These are phyloP conservation scores for Quercus phellos DNA, from an alignment of 331 rosid species.

Conservation along the genomic window DNA sequence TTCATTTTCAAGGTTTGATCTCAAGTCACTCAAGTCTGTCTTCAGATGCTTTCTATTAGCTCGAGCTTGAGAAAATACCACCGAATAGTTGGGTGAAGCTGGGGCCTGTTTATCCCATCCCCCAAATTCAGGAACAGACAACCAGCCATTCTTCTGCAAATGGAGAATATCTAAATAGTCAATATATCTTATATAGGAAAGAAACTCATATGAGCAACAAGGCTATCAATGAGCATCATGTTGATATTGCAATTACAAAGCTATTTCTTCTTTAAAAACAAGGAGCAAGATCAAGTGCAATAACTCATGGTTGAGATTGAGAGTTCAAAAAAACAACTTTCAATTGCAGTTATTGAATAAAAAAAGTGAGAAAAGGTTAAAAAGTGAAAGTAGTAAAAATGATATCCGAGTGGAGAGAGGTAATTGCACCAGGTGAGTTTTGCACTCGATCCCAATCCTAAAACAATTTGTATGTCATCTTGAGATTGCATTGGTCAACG, in stretches of 20 bases:
- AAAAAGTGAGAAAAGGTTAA: no score
- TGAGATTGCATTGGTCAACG: conserved; percentile 34
- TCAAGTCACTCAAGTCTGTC: conserved; percentile 42
- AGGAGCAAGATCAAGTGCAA: no score
- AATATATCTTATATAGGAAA: neutral
- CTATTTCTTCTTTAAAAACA: no score
- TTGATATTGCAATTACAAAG: neutral
- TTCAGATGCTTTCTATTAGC: conserved; percentile 47
- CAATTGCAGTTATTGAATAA: no score
- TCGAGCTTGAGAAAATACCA: conserved; percentile 71
- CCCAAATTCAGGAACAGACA: conserved; percentile 84
- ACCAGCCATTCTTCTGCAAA: conserved; percentile 43
- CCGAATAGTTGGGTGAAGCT: conserved; percentile 51
- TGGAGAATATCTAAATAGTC: neutral
- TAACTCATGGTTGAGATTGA: no score
- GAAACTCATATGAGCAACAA: neutral
- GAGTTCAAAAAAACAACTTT: no score
- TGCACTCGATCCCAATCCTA: no score
- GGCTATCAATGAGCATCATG: neutral
- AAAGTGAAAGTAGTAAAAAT: no score
- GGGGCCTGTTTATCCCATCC: conserved; percentile 66
- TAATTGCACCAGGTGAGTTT: no score
- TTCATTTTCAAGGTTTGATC: conserved; percentile 44
- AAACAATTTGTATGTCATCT: neutral
- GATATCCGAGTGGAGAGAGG: no score